Evolutionary conservation across 768 basidiomycete species (phyloP), one percentile per base, ranked within the genome.

Genomic region (Lentinula sp.): DNA sequence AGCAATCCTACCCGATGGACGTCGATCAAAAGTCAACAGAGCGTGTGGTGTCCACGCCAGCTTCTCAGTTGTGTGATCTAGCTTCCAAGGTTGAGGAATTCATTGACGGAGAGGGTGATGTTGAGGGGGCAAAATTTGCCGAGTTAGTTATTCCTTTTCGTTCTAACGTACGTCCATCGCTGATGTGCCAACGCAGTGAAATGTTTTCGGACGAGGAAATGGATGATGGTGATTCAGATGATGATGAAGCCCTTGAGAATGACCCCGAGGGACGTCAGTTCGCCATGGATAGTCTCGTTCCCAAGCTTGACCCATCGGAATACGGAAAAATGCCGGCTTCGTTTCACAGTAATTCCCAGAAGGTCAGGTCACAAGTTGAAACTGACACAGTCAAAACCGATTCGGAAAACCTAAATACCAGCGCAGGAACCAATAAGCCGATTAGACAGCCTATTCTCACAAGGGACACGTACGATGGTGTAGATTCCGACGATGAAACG

Each of bases 71-170:
- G 34, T 85, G 84, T 65, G 80, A 83, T 62, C 79, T 99, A 57
- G 95, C 97, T 10, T 74, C 81, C 62, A 91, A 92, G 69, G 93
- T 99, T 1, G 89, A 91, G 66, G 76, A 78, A n/a, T 99, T 99
- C 69, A 87, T 99, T 2, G 86, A 93, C 65, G 94, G 91, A 2
- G 75, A 95, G 69, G 97, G 97, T 2, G 89, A 91, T 62, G 62
- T 97, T 8, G 89, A 93, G 63, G 97, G 97, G 3, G 97, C 94
- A 0, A 75, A 79, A 64, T 96, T 99, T 68, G 85, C 87, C 58
- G 96, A 98, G 95, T 98, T 74, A 68, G 89, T 59, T 39, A 59
- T 53, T 40, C 21, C 50, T 40, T 42, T 57, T 48, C 32, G n/a
- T 31, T 51, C 34, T 35, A 8, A 39, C 37, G 51, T 10, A 13